These are phyloP conservation scores for Collybiopsis luxurians DNA, from an alignment of 768 basidiomycete species.

Conservation along the genomic window DNA sequence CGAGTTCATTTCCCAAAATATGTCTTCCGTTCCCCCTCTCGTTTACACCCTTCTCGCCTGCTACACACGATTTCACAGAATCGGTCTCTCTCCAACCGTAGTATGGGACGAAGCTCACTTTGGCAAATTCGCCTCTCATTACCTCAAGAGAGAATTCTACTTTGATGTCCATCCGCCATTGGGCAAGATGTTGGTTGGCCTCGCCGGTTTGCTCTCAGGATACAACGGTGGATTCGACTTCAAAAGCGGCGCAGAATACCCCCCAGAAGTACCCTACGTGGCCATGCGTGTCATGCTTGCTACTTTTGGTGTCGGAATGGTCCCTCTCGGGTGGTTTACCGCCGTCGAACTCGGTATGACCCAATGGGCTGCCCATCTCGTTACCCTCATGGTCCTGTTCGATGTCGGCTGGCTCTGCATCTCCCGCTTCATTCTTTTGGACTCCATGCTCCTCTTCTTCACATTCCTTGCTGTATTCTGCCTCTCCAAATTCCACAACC, in stretches of 20 bases:
- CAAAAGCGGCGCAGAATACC: slow-evolving; percentile 87
- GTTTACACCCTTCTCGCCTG: slow-evolving; percentile 92
- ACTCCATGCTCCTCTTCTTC: slow-evolving; percentile 99
- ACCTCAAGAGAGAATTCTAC: slow-evolving; percentile 98
- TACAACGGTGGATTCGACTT: slow-evolving; percentile 94
- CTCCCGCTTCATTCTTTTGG: slow-evolving; percentile 94
- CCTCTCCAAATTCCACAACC: slow-evolving; percentile 94
- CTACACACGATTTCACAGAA: slow-evolving; percentile 93
- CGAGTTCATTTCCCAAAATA: slow-evolving; percentile 79
- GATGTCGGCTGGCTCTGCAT: slow-evolving; percentile 97
- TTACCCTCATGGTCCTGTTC: slow-evolving; percentile 89
- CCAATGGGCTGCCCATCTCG: slow-evolving; percentile 84
- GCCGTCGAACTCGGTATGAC: slow-evolving; percentile 93
- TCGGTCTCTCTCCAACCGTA: slow-evolving; percentile 81
- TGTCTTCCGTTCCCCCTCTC: slow-evolving; percentile 73
- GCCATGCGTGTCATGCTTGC: slow-evolving; percentile 96
- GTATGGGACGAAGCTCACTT: slow-evolving; percentile 99
- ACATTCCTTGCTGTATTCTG: slow-evolving; percentile 96
- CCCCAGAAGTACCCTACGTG: slow-evolving; percentile 82
- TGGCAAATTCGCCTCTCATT: slow-evolving; percentile 97
- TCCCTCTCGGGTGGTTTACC: slow-evolving; percentile 96
- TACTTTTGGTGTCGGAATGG: slow-evolving; percentile 91
- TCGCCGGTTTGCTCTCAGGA: slow-evolving; percentile 87
- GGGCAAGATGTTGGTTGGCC: slow-evolving; percentile 98
- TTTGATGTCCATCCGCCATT: slow-evolving; percentile 99